Conservation (phyloP, 192 early-diverging fungal genomes). For the Spinellus fusiger region DNA sequence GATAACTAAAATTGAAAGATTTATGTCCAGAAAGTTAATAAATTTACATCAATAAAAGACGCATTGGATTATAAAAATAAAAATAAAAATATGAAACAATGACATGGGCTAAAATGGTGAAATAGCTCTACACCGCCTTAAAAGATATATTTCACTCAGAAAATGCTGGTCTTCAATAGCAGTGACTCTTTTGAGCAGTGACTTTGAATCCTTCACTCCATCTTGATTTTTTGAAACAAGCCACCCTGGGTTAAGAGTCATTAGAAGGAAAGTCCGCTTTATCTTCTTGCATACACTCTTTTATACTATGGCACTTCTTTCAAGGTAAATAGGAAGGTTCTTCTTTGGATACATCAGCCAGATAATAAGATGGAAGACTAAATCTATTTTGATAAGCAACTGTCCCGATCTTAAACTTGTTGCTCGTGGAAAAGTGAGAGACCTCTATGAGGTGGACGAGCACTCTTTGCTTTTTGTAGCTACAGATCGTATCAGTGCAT, state of each 20-base stretch:
- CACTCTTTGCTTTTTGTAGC: constrained; percentile 90
- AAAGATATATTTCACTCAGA: no score
- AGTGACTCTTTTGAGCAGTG: no score
- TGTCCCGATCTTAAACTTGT: constrained; percentile 93
- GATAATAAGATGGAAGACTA: no score
- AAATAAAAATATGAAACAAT: no score
- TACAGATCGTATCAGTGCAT: constrained; percentile 95
- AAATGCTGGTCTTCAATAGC: no score
- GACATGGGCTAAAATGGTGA: no score
- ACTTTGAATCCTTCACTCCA: background rate
- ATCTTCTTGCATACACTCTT: background rate
- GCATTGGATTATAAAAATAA: no score
- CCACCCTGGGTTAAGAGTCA: background rate
- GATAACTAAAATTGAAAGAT: no score
- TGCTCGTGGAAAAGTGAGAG: constrained; percentile 93
- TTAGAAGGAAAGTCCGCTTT: background rate
- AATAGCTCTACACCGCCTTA: no score
- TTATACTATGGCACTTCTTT: background rate
- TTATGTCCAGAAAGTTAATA: no score
- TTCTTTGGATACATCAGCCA: no score
- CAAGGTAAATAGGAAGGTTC: background rate
- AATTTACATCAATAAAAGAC: no score
- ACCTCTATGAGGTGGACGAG: constrained; percentile 92
- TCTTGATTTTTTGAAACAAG: background rate
- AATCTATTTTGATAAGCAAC: constrained; percentile 35